These are phyloP conservation scores for Pyrus hybrid DNA, from an alignment of 331 rosid species.

Conservation along the genomic window DNA sequence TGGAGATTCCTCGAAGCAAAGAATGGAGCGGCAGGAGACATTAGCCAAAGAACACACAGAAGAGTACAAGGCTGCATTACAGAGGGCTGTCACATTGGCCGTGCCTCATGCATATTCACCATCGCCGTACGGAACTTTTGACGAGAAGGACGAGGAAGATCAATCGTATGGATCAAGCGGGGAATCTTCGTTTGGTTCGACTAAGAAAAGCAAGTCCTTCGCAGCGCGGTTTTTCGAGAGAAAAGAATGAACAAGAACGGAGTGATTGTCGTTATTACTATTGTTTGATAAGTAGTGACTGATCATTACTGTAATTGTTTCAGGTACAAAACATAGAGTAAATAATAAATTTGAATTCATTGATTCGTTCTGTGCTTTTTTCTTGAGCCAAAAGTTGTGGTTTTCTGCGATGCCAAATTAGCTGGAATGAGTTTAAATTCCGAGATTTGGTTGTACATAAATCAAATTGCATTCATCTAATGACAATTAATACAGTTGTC, in stretches of 20 bases:
- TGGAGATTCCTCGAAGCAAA: slow-evolving; percentile 75
- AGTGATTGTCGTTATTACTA: background rate
- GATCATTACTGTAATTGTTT: background rate
- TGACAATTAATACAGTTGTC: too few species aligned
- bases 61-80: slow-evolving; percentile 80
- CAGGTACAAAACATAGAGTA: background rate
- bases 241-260: background rate
- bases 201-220: slow-evolving; percentile 31
- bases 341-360: background rate
- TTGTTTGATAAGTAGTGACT: background rate
- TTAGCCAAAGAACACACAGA: slow-evolving; percentile 46
- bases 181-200: slow-evolving; percentile 37
- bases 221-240: background rate
- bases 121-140: slow-evolving; percentile 69
- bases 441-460: background rate
- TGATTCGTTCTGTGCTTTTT: background rate
- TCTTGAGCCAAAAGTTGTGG: background rate
- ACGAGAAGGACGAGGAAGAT: slow-evolving; percentile 32
- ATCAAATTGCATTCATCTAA: too few species aligned
- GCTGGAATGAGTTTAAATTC: too few species aligned
- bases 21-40: slow-evolving; percentile 73
- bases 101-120: slow-evolving; percentile 75
- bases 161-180: slow-evolving; percentile 35
- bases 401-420: background rate
- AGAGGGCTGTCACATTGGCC: slow-evolving; percentile 70